Percentiles rank a stretch among this genome's conserved stretches.
Conservation (phyloP, 2,329 filamentous ascomycete genomes). For the Trichocomaceae sp. region DNA sequence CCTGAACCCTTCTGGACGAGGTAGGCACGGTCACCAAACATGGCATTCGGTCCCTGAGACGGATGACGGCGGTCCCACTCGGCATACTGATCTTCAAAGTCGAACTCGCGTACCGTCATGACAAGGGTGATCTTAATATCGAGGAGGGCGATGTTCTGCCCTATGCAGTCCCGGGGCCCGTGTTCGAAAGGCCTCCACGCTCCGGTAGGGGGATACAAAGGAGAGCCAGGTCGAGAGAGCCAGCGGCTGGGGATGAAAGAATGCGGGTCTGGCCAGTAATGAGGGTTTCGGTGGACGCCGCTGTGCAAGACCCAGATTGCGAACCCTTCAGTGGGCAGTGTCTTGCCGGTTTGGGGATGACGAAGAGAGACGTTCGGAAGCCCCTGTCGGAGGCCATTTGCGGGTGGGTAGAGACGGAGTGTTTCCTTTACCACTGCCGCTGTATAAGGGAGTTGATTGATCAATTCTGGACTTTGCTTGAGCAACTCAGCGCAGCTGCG, state of each 20-base stretch:
- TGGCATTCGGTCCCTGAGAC: background rate
- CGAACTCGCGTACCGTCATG: slow-evolving; percentile 20
- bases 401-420: slow-evolving; percentile 47
- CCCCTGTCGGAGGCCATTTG: slow-evolving; percentile 3
- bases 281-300: slow-evolving; percentile 1
- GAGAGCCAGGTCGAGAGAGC: background rate
- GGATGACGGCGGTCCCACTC: background rate
- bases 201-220: slow-evolving; percentile 16
- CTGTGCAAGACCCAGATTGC: background rate
- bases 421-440: slow-evolving; percentile 50
- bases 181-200: slow-evolving; percentile 47
- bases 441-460: slow-evolving; percentile 50
- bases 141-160: slow-evolving; percentile 44
- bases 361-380: background rate
- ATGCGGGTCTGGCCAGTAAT: background rate
- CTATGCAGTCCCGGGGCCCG: slow-evolving; percentile 45
- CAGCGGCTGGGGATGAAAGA: slow-evolving; percentile 5
- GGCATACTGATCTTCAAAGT: slow-evolving; percentile 15
- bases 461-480: slow-evolving; percentile 37
- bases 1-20: background rate
- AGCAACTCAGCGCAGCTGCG: slow-evolving; percentile 34
- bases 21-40: slow-evolving; percentile 1
- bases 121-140: slow-evolving; percentile 29
- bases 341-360: background rate
- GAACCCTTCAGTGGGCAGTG: background rate